Conservation (phyloP, 2,329 filamentous ascomycete species). For the Fusarium annulatum region DNA sequence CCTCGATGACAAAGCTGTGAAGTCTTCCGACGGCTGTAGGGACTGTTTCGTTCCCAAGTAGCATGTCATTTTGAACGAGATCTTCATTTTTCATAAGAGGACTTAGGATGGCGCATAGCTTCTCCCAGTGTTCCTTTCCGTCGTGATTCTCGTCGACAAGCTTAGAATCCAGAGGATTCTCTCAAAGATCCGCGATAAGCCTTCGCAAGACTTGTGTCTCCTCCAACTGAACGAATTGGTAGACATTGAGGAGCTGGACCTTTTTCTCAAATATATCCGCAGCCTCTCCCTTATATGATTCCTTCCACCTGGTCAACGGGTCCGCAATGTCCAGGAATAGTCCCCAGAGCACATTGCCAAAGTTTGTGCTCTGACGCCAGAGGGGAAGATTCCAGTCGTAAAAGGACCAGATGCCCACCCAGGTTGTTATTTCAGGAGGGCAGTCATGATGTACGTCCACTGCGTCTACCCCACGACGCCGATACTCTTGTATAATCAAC, state of each 20-base stretch:
- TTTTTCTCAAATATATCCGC: neutral
- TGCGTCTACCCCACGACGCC: neutral
- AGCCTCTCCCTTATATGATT: neutral
- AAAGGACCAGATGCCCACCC: too few species aligned
- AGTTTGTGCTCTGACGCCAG: neutral
- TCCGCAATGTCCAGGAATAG: neutral
- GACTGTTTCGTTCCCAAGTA: too few species aligned
- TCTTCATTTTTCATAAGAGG: neutral
- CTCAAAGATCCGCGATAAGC: neutral
- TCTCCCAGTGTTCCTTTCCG: neutral
- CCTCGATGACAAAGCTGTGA: neutral
- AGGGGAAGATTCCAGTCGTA: too few species aligned
- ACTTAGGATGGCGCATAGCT: rapidly evolving
- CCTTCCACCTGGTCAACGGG: rapidly evolving
- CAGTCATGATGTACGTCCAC: rapidly evolving
- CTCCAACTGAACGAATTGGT: too few species aligned
- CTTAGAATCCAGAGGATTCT: neutral
- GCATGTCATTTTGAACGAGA: neutral
- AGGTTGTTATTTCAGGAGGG: too few species aligned
- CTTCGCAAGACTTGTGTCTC: too few species aligned
- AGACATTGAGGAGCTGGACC: neutral
- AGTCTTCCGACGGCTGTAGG: too few species aligned
- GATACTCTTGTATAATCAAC: neutral
- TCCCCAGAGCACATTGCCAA: neutral
- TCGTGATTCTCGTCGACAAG: neutral